phyloP scores from a whole-genome alignment of 1,139 yeast genomes.

The Debaryomyces udenii region DNA sequence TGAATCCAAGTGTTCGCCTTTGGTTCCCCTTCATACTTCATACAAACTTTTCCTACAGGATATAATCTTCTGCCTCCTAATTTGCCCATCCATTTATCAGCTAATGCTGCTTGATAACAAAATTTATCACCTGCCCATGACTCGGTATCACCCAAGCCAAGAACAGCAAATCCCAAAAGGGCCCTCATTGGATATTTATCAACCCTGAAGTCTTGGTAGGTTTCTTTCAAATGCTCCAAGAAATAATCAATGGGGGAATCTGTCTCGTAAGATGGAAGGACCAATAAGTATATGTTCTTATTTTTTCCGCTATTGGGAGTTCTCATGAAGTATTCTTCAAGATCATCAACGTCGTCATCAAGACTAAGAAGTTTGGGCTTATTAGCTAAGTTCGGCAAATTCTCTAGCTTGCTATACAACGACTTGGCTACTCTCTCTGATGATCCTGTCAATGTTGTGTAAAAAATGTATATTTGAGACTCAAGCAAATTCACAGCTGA shows the following conservation, averaged over 20 bases:
- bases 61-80: conserved; percentile 83
- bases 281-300: conserved; percentile 65
- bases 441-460: conserved; percentile 84
- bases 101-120: conserved; percentile 80
- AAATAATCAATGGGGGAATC: conserved; percentile 92
- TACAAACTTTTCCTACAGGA: conserved; percentile 85
- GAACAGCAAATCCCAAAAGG: conserved; percentile 77
- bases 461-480: conserved; percentile 65
- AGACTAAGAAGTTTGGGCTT: conserved; percentile 65
- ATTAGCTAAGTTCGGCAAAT: conserved; percentile 34
- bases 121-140: conserved; percentile 77
- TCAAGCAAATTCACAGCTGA: conserved; percentile 38
- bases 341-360: conserved; percentile 80
- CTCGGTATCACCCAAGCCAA: conserved; percentile 88
- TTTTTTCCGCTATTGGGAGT: conserved; percentile 48
- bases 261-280: conserved; percentile 88
- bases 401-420: conserved; percentile 39
- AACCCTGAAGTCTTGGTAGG: conserved; percentile 80
- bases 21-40: conserved; percentile 68
- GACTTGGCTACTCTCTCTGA: conserved; percentile 68
- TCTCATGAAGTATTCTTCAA: conserved; percentile 78
- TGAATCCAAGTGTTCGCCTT: conserved; percentile 69
- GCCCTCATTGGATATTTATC: conserved; percentile 75
- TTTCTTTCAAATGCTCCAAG: conserved; percentile 77
- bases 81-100: conserved; percentile 78